A percentile compares a stretch with the other conserved stretches of the same genome.
Evolutionary conservation across 805 yeast species (phyloP).

Genomic region (Wickerhamomyces ciferrii): DNA sequence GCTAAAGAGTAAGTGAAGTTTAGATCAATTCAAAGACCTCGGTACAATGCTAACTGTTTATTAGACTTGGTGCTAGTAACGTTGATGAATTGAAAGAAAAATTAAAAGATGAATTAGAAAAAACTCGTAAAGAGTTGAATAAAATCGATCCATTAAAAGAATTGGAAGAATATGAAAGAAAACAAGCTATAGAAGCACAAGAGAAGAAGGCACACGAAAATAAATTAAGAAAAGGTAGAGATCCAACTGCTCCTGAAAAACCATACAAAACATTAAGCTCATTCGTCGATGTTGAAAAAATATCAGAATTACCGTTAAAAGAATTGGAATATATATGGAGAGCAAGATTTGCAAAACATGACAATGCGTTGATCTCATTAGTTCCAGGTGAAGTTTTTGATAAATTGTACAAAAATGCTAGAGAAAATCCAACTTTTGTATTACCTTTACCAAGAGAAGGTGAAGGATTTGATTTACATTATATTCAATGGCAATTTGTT

Average conservation of each 20-base stretch:
- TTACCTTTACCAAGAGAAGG: slow-evolving; percentile 75
- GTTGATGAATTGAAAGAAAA: slow-evolving; percentile 59
- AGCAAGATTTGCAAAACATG: slow-evolving; percentile 67
- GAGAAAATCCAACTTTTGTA: slow-evolving; percentile 76
- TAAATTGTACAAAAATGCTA: slow-evolving; percentile 60
- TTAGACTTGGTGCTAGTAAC: slow-evolving; percentile 33
- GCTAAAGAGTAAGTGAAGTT: slow-evolving; percentile 28
- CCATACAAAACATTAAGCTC: slow-evolving; percentile 73
- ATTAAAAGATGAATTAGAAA: slow-evolving; percentile 55
- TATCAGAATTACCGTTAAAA: slow-evolving; percentile 44
- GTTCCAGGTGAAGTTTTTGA: slow-evolving; percentile 54
- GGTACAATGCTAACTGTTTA: background rate
- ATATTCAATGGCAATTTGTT: slow-evolving; percentile 89
- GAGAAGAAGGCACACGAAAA: slow-evolving; percentile 17
- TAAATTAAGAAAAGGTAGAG: slow-evolving; percentile 30
- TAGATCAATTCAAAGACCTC: background rate
- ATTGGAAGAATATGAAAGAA: slow-evolving; percentile 49
- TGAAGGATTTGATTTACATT: slow-evolving; percentile 72
- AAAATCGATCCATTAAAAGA: slow-evolving; percentile 67
- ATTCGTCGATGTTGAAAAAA: slow-evolving; percentile 65
- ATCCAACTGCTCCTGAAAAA: slow-evolving; percentile 29
- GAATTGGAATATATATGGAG: slow-evolving; percentile 86
- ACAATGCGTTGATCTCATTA: slow-evolving; percentile 59
- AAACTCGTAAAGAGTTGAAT: slow-evolving; percentile 49
- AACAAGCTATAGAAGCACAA: slow-evolving; percentile 23